A percentile compares a stretch with the other conserved stretches of the same genome.
Evolutionary conservation across 768 basidiomycete species (phyloP).

Genomic region (Antrodiella citrinella): DNA sequence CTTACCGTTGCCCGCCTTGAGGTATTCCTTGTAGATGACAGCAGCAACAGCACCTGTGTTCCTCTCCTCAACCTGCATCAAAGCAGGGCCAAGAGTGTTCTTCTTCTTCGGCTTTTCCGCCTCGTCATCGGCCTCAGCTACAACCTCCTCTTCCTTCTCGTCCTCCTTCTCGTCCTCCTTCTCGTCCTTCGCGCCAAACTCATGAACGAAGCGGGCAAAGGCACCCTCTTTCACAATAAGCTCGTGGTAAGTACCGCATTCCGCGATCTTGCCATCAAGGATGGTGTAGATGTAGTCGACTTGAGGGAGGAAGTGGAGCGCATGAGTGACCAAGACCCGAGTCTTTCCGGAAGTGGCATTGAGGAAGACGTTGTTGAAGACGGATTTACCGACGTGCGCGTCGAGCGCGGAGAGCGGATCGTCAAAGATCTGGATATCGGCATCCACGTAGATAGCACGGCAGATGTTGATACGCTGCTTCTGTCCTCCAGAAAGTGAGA

Average conservation of each 20-base stretch:
- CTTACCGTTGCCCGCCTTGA: constrained; percentile 59
- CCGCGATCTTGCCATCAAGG: constrained; percentile 67
- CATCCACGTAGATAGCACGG: constrained; percentile 78
- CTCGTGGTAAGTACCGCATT: constrained; percentile 71
- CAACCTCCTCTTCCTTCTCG: constrained; percentile 30
- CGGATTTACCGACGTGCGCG: constrained; percentile 82
- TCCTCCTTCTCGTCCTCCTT: constrained; percentile 39
- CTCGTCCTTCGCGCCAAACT: constrained; percentile 69
- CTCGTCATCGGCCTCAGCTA: constrained; percentile 26
- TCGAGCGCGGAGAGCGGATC: constrained; percentile 89
- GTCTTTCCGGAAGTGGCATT: constrained; percentile 62
- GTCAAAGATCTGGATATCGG: constrained; percentile 84
- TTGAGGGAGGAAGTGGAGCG: constrained; percentile 80
- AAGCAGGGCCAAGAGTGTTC: constrained; percentile 34
- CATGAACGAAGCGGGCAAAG: constrained; percentile 65
- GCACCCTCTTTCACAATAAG: constrained; percentile 56
- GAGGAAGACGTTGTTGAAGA: constrained; percentile 79
- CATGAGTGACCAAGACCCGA: constrained; percentile 85
- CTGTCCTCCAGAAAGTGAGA: constrained; percentile 80
- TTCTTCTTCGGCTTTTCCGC: constrained; percentile 30
- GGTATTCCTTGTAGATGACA: constrained; percentile 51
- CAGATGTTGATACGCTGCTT: constrained; percentile 81
- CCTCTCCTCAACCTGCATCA: constrained; percentile 84
- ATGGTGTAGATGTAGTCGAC: constrained; percentile 84
- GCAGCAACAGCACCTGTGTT: constrained; percentile 63